A percentile compares a stretch with the other conserved stretches of the same genome.
phyloP scores from a whole-genome alignment of 129 eudicot genomes.

The Flaveria linearis region DNA sequence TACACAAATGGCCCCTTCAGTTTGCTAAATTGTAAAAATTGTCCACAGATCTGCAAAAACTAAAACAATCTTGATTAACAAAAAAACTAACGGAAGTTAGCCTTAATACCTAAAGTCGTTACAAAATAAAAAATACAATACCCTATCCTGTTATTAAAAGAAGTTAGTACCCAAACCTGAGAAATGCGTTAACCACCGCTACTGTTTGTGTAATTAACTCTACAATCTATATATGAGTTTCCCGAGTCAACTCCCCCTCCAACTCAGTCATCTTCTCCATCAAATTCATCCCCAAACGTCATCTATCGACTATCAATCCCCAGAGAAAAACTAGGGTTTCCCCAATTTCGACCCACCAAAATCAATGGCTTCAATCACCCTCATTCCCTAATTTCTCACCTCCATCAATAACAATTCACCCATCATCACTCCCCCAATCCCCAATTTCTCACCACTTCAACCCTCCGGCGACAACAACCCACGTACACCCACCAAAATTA shows the following conservation, averaged over 20 bases:
- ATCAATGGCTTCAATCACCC: slow-evolving; percentile 4
- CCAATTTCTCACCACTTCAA: background rate
- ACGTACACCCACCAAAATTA: background rate
- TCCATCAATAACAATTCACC: slow-evolving; percentile 12
- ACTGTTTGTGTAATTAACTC: no score
- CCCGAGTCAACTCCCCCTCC: slow-evolving; percentile 1
- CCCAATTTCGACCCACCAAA: background rate
- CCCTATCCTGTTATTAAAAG: no score
- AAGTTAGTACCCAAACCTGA: no score
- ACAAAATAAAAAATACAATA: no score
- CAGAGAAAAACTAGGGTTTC: background rate
- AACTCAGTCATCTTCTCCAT: slow-evolving; percentile 10
- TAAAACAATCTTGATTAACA: no score
- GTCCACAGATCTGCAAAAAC: no score
- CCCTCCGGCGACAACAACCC: background rate
- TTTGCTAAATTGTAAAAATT: no score
- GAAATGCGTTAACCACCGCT: no score
- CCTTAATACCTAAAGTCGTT: no score
- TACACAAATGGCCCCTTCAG: no score
- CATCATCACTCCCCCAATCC: background rate
- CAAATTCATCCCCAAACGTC: background rate
- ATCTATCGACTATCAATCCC: background rate
- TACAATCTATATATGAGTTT: background rate
- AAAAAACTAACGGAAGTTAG: no score
- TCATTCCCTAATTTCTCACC: background rate